These are phyloP conservation scores for Suillus lakei DNA, from an alignment of 768 basidiomycete species.

Conservation along the genomic window DNA sequence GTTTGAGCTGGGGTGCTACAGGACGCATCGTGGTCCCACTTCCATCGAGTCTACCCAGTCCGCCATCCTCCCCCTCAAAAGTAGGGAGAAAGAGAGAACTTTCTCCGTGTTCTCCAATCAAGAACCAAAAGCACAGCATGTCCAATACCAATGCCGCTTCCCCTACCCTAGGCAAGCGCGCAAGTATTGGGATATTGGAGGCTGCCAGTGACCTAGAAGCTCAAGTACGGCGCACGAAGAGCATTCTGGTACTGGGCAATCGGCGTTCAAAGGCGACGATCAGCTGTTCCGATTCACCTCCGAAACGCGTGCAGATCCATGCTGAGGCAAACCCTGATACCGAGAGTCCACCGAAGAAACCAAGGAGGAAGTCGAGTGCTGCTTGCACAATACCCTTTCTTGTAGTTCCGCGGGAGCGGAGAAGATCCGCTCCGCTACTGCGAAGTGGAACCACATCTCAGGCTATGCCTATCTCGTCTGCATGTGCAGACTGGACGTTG, in stretches of 20 bases:
- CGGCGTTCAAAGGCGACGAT: slow-evolving; percentile 27
- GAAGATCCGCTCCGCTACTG: slow-evolving; percentile 35
- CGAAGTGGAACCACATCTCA: slow-evolving; percentile 8
- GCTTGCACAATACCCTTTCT: slow-evolving; percentile 10
- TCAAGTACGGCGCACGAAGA: slow-evolving; percentile 27
- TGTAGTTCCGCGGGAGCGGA: slow-evolving; percentile 33
- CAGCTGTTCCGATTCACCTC: slow-evolving; percentile 14
- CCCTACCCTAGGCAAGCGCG: slow-evolving; percentile 16
- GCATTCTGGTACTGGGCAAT: slow-evolving; percentile 33
- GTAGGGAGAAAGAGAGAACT: slow-evolving; percentile 13
- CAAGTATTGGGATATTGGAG: slow-evolving; percentile 35
- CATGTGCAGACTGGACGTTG: slow-evolving; percentile 31
- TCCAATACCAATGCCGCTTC: background rate
- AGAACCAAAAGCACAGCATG: slow-evolving; percentile 2
- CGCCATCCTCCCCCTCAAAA: slow-evolving; percentile 34
- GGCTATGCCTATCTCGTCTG: background rate
- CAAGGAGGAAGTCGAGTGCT: slow-evolving; percentile 33
- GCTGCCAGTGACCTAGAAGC: slow-evolving; percentile 24
- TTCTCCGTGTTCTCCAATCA: slow-evolving; percentile 12
- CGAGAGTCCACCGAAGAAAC: slow-evolving; percentile 10
- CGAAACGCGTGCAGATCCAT: slow-evolving; percentile 35
- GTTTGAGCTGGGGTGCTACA: slow-evolving; percentile 33
- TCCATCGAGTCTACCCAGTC: slow-evolving; percentile 28
- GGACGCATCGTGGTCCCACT: slow-evolving; percentile 22
- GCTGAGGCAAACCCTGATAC: slow-evolving; percentile 24